phyloP scores from a whole-genome alignment of 306 rosid species.

The Leucaena leucocephala region DNA sequence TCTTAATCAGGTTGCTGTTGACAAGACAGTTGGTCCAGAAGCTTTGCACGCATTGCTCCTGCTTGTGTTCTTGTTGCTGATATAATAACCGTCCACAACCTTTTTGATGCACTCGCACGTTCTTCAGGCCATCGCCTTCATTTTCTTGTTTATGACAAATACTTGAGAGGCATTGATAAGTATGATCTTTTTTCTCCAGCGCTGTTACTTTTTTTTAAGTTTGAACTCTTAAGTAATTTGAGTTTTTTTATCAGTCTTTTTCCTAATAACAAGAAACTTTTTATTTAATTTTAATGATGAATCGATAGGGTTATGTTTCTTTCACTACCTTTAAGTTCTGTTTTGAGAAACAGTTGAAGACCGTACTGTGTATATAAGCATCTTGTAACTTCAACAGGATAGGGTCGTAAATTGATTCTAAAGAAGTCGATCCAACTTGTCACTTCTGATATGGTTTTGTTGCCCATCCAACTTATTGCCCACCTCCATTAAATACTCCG shows the following conservation, averaged over 20 bases:
- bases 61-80: conserved; percentile 76
- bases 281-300: neutral
- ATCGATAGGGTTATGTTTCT: neutral
- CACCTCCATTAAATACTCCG: neutral
- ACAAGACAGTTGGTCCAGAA: conserved; percentile 80
- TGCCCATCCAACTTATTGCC: neutral
- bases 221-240: neutral
- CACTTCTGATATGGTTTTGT: neutral
- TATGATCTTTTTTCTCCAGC: conserved; percentile 43
- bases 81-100: conserved; percentile 76
- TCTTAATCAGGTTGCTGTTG: conserved; percentile 65
- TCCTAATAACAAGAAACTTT: neutral
- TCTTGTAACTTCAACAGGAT: neutral
- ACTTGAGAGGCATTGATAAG: conserved; percentile 79
- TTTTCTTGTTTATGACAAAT: conserved; percentile 87
- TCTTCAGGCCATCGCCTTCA: conserved; percentile 70
- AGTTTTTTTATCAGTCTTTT: neutral
- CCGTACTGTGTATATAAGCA: neutral
- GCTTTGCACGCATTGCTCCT: conserved; percentile 95
- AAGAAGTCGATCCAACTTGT: neutral
- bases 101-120: conserved; percentile 72
- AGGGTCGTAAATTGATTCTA: too few species aligned
- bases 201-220: conserved; percentile 3
- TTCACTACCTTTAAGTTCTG: neutral
- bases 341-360: neutral